phyloP scores from a whole-genome alignment of 2,329 filamentous ascomycete genomes.

The Plectosphaerella cucumerina region DNA sequence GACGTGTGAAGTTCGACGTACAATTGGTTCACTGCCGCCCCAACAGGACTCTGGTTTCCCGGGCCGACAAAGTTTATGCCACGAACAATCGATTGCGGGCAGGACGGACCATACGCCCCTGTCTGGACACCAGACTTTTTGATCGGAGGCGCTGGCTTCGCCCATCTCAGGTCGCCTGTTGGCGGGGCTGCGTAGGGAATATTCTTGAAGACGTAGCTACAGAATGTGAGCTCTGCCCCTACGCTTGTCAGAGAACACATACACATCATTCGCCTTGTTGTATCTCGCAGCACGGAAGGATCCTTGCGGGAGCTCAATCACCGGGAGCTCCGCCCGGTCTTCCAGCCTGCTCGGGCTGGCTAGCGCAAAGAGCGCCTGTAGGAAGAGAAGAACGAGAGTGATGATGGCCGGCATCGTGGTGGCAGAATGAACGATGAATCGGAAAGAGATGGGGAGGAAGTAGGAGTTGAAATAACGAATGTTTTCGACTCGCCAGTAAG shows the following conservation, averaged over 20 bases:
- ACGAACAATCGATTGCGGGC: slow-evolving; percentile 13
- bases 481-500: not conserved
- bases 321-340: not conserved
- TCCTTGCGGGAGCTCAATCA: slow-evolving; percentile 2
- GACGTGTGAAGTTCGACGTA: slow-evolving; percentile 8
- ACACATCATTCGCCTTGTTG: slow-evolving; percentile 1
- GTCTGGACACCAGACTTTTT: slow-evolving; percentile 22
- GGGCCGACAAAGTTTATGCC: slow-evolving; percentile 25
- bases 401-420: not conserved
- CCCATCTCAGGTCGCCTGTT: slow-evolving; percentile 32
- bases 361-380: not conserved
- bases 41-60: slow-evolving; percentile 25
- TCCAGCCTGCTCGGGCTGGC: not conserved
- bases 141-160: slow-evolving; percentile 31
- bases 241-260: not conserved
- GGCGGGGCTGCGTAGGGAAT: slow-evolving; percentile 39
- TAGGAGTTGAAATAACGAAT: not conserved
- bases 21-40: slow-evolving; percentile 27
- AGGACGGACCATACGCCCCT: slow-evolving; percentile 15
- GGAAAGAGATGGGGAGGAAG: not conserved
- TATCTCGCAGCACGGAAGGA: slow-evolving; percentile 3
- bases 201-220: slow-evolving; percentile 34
- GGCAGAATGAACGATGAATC: not conserved
- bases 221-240: slow-evolving; percentile 6
- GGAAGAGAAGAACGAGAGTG: not conserved